Percentiles rank a stretch among this genome's conserved stretches.
Evolutionary conservation across 352 stramenopile genomes (phyloP).

Genomic region (Pythium pyrilobum): DNA sequence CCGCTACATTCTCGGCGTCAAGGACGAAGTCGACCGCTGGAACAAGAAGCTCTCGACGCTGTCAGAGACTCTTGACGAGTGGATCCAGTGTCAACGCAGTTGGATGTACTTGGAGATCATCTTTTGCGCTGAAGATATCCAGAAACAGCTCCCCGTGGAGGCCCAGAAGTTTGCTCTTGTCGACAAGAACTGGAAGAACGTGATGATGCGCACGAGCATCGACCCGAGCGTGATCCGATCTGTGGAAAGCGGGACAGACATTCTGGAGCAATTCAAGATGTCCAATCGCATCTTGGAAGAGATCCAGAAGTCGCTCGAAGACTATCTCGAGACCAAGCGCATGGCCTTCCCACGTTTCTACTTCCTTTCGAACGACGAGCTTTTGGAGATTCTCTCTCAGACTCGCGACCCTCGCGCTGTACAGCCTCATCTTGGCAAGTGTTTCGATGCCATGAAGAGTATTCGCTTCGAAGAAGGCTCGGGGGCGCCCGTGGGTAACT

Average conservation of each 20-base stretch:
- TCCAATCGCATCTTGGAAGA: constrained; percentile 86
- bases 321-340: constrained; percentile 91
- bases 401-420: constrained; percentile 86
- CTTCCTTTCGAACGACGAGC: constrained; percentile 90
- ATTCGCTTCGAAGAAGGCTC: constrained; percentile 73
- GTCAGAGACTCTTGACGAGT: constrained; percentile 80
- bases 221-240: constrained; percentile 75
- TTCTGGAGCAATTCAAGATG: constrained; percentile 81
- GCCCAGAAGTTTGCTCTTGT: constrained; percentile 82
- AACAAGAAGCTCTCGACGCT: constrained; percentile 84
- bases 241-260: constrained; percentile 62
- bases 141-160: constrained; percentile 83
- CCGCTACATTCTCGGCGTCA: constrained; percentile 88
- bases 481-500: constrained; percentile 16
- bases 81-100: constrained; percentile 77
- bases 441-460: constrained; percentile 91
- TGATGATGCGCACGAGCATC: constrained; percentile 74
- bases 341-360: constrained; percentile 92
- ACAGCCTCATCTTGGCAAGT: constrained; percentile 89
- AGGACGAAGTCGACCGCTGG: constrained; percentile 89
- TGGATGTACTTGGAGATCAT: constrained; percentile 91
- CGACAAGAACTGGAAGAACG: constrained; percentile 83
- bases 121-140: constrained; percentile 85
- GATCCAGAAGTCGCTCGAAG: constrained; percentile 90
- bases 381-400: constrained; percentile 90